Evolutionary conservation across 164 flowering plant species (phyloP), one percentile per base, ranked within the genome.

Genomic region (Chimonanthus salicifolius): DNA sequence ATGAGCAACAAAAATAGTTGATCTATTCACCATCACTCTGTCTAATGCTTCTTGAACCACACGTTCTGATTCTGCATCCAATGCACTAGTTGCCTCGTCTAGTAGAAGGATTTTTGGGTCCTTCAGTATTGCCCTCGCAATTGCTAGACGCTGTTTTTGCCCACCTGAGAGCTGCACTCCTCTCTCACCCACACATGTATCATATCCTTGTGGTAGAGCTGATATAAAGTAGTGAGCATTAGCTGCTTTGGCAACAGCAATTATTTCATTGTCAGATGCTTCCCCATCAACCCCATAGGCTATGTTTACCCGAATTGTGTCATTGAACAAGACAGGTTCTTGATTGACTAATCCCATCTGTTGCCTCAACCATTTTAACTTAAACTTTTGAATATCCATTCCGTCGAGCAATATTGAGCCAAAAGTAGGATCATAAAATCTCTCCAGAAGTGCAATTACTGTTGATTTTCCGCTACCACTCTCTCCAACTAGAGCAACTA

Each of bases 391-490:
- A 70, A 87, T 72, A 20, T 87, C 85, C 15, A 85, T 80, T 4
- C 85, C 84, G 60, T 89, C 92, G 11, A 88, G 49, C 62, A 77
- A 21, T 21, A 89, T 74, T 4, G 50, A 75, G 0, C 96, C 94
- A 0, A 85, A 80, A 49, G 84, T 87, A n/a, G 96, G 96, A 74
- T 87, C 83, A 20, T 91, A 91, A 73, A 91, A 91, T 60, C 96
- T 84, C 82, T 89, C 87, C 8, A 89, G 77, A 8, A 91, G 79
- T 78, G 89, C 79, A 3, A 89, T 87, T 2, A 87, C 84, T 4
- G 94, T 88, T 4, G 92, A 89, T 62, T 91, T 91, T 43, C 96
- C 94, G 62, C 92, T 86, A 2, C 96, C 94, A 74, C 92, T 91
- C 73, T 89, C 94, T 62, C 96, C 94, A 21, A 89, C 94, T 7